Base-by-base conservation (phyloP, 1,139 yeast genomes). In the Hemisphaericaspora lyxosophila region DNA sequence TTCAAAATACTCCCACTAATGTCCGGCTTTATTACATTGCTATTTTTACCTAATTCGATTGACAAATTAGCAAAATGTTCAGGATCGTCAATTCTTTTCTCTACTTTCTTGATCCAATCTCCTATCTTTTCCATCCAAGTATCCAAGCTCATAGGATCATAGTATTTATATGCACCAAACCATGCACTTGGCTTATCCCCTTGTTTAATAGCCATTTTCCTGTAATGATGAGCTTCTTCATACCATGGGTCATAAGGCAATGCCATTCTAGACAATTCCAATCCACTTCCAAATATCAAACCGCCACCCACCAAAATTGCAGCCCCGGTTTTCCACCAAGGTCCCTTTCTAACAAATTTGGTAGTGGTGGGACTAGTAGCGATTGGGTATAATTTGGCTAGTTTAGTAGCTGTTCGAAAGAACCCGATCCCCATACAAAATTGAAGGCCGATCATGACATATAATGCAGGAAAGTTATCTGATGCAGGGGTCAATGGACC, bases 401-500 rank as follows among this genome's bases (percentile, higher is more conserved):
- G 6, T 16, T 16, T 26, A 6, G n/a, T 8, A 4, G 30, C 30
- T 2, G 20, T 46, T 28, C 58, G 51, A 33, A 66, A 48, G 7
- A 57, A 46, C 11, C 53, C 54, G 26, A 70, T 37, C 1, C 83
- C 83, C 20, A 74, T 27, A 1, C 60, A 49, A 13, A 77, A 57
- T 46, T 80, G 86, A 3, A 71, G 44, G 0, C 72, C 73, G 4
- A 79, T 65, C 42, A 78, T 53, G 1, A 72, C 47, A 51, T 67
- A 70, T 2, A 80, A 53, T 0, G 81, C 84, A 5, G 68, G 60
- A 20, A 62, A 51, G 50, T 77, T 75, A 46, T 80, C 85, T 2
- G 83, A 67, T 0, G 85, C 81, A 2, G 86, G 86, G 1, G 78
- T 81, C 28, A 80, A 53, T 1, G 85, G 85, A 1, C 85, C 83